phyloP scores from a whole-genome alignment of 228 moss, liverwort and hornwort species.

The Sphagnum fallax region DNA sequence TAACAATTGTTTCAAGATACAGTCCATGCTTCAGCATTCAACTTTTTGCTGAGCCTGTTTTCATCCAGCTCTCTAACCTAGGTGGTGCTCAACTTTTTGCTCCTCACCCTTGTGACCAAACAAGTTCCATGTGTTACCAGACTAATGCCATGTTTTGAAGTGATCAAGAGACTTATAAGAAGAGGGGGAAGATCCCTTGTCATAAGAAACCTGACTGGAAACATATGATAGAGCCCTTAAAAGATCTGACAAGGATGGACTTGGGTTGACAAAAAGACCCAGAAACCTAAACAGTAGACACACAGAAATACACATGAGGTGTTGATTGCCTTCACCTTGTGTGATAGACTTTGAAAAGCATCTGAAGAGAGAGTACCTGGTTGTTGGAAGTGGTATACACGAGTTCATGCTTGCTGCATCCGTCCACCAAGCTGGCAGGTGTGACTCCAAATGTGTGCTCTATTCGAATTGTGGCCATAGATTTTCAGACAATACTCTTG shows the following conservation, averaged over 20 bases:
- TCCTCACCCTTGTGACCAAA: not conserved
- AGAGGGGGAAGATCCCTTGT: too few species aligned
- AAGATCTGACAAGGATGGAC: not conserved
- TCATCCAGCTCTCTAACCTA: not conserved
- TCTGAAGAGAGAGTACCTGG: not conserved
- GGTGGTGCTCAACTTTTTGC: conserved; percentile 17
- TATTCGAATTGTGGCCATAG: conserved; percentile 21
- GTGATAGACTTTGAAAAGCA: too few species aligned
- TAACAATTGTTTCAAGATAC: not conserved
- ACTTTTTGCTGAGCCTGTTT: not conserved
- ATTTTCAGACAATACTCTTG: conserved; percentile 16
- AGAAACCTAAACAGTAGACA: not conserved
- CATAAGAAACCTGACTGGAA: too few species aligned
- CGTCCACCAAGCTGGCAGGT: conserved; percentile 19
- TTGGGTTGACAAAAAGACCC: conserved; percentile 8
- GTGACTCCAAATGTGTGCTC: conserved; percentile 23
- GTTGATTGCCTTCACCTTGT: too few species aligned
- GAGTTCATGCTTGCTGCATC: not conserved
- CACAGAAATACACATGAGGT: not conserved
- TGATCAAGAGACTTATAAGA: too few species aligned
- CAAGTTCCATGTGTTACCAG: too few species aligned
- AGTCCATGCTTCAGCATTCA: conserved; percentile 15
- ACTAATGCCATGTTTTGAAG: too few species aligned
- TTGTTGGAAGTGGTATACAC: conserved; percentile 1
- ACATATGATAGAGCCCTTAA: not conserved